Base-by-base conservation (phyloP, 2,329 filamentous ascomycete genomes). In the Apiospora marii region DNA sequence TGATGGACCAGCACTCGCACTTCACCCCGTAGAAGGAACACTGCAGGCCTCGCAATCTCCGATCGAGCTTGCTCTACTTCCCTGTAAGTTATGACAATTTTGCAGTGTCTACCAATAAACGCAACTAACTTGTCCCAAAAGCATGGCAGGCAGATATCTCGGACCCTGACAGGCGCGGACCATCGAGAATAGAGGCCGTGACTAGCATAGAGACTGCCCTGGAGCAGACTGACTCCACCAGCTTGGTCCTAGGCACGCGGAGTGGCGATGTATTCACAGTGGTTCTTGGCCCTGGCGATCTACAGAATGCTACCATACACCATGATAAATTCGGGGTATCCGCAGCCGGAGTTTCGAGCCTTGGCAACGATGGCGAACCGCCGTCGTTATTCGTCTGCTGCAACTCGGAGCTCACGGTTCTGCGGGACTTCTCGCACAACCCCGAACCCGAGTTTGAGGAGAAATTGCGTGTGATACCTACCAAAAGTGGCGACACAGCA, bases 201-300 rank as follows among this genome's bases (percentile, higher is more conserved):
- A 88, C 85, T 12, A 88, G 85, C 71, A 82, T 89, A 48, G 81
- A 82, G 43, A 73, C 78, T 53, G 75, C 84, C 10, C 76, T 77
- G 2, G 78, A 82, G 70, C 74, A 74, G 3, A 58, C 70, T 1
- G 73, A 78, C 16, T 78, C 76, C 8, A 76, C 79, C 0, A 77
- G 82, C 19, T 69, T 89, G 1, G 77, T 85, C 5, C 77, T 84
- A 12, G 89, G 89, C 12, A 89, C 87, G 37, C 84, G 87, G 70
- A 86, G 86, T 72, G 89, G 89, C 1, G 84, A 88, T 48, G 78
- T 90, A 1, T 78, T 88, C 41, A 87, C 82, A 0, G 71, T 88
- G 22, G 64, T 72, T 14, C 74, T 79, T 7, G 64, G 74, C 34
- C 49, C 70, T 19, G 43, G 51, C 1, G 72, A 79, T 19, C 74